Conservation (phyloP, 495 filamentous ascomycete genomes). For the Pyrenopolyporus hunteri region DNA sequence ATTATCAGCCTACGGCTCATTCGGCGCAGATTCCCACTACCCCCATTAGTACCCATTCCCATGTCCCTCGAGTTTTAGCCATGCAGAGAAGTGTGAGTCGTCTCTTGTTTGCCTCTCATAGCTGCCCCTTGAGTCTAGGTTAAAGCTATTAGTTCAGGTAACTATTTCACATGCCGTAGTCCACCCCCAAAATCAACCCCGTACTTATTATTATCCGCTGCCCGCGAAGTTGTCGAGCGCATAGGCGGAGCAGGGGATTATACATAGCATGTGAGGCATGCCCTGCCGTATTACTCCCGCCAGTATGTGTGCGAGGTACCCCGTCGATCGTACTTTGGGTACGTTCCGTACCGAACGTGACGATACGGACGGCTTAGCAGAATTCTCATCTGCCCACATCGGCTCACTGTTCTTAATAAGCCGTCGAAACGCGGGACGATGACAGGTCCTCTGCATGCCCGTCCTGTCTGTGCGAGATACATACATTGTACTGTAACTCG, state of each 20-base stretch:
- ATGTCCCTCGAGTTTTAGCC: conserved; percentile 28
- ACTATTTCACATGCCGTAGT: conserved; percentile 12
- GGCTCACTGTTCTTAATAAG: conserved; percentile 31
- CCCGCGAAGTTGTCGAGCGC: conserved; percentile 1
- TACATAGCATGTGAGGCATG: no score
- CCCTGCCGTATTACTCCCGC: conserved; percentile 1
- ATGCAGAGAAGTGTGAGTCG: conserved; percentile 28
- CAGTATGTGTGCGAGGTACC: conserved; percentile 1
- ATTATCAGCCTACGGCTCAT: conserved; percentile 59
- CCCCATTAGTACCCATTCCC: conserved; percentile 28
- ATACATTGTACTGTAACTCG: conserved; percentile 32
- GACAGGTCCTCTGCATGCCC: conserved; percentile 33
- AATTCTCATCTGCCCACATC: conserved; percentile 22
- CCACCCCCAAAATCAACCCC: conserved; percentile 7
- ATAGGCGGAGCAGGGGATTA: conserved; percentile 7
- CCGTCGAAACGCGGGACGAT: conserved; percentile 31
- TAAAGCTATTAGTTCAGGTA: conserved; percentile 20
- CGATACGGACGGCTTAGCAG: conserved; percentile 8
- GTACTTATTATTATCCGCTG: not conserved
- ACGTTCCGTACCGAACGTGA: conserved; percentile 2
- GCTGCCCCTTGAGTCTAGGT: conserved; percentile 18
- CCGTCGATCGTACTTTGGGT: not conserved
- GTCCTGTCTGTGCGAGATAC: conserved; percentile 39
- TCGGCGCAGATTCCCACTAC: conserved; percentile 54
- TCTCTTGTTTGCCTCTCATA: conserved; percentile 28